Percentiles rank a stretch among this genome's conserved stretches.
Conservation (phyloP, 345 rosid genomes). For the Rhodomyrtus tomentosa region DNA sequence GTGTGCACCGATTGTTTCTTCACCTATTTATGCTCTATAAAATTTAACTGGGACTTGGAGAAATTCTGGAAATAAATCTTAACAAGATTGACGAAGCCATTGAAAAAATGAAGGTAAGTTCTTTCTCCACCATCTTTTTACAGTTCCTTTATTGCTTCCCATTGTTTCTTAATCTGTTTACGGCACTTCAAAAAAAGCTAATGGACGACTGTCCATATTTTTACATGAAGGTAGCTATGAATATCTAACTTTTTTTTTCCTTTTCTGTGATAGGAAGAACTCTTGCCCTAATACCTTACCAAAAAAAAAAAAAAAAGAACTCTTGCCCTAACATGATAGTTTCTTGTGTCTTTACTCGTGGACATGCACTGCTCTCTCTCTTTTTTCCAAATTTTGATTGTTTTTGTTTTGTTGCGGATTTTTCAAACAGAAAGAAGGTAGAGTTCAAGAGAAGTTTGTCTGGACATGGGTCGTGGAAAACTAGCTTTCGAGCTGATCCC, state of each 20-base stretch:
- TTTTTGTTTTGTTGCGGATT: background rate
- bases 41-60: background rate
- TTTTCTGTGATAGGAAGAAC: background rate
- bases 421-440: background rate
- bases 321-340: background rate
- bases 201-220: too few species aligned
- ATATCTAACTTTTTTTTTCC: background rate
- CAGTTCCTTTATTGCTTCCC: background rate
- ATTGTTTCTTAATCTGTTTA: background rate
- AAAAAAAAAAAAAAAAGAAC: too few species aligned
- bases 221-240: background rate
- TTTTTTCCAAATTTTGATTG: background rate
- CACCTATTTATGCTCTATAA: background rate
- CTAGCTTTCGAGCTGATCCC: slow-evolving; percentile 10
- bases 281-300: too few species aligned
- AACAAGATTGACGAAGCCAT: background rate
- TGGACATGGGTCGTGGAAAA: slow-evolving; percentile 20
- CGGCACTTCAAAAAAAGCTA: too few species aligned
- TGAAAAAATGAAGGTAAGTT: background rate
- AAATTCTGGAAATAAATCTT: background rate
- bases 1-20: background rate
- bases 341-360: background rate
- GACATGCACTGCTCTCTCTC: background rate
- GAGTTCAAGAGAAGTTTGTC: background rate
- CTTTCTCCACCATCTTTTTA: background rate